Base-by-base conservation (phyloP, 495 filamentous ascomycete genomes). In the Trichoderma orchidacearum region DNA sequence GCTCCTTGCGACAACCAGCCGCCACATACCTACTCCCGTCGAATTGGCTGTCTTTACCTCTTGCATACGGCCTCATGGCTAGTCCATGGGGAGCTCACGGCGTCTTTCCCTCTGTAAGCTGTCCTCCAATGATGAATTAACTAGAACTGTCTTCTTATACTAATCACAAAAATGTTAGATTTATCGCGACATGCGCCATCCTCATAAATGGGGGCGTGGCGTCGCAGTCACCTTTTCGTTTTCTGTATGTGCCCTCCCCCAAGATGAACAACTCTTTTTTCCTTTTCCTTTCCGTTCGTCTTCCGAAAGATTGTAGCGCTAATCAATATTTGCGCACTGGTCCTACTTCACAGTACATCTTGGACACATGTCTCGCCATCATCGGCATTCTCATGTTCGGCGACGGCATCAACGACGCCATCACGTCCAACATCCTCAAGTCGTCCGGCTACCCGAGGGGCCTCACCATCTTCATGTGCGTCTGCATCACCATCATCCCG, bases 151-250 rank as follows among this genome's bases (percentile, higher is more conserved):
- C 6, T n/a, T n/a, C 8, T 1, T 8, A 9, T 23, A 9, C 15
- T 27, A 8, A 18, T 30, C 1, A 30, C 51, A 31, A 7, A 5
- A 4, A 30, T 4, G 8, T 13, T 9, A 77, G 73, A 96, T 98
- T 63, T 98, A 96, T 67, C 80, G 90, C 53, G 93, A 98, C 70
- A 98, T 98, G 93, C 78, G 93, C 59, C 93, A 97, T 67, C 90
- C 93, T 0, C 77, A 86, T 48, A 93, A 89, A 64, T 97, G 93
- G 67, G 76, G 74, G 21, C 80, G 80, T 66, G 85, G 84, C 52
- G 76, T 96, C 18, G 82, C 85, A 63, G 78, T 84, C 36, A 95
- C 91, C 1, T 97, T 93, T 64, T 68, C 81, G n/a, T 96, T 96
- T 68, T 95, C 90, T 41, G 87, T 92, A 78, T 65, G 82, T 63